Percentiles rank a stretch among this genome's conserved stretches.
These are phyloP conservation scores for Rhynchospora pubera DNA, from an alignment of 176 grass and related monocot genomes.

Conservation along the genomic window DNA sequence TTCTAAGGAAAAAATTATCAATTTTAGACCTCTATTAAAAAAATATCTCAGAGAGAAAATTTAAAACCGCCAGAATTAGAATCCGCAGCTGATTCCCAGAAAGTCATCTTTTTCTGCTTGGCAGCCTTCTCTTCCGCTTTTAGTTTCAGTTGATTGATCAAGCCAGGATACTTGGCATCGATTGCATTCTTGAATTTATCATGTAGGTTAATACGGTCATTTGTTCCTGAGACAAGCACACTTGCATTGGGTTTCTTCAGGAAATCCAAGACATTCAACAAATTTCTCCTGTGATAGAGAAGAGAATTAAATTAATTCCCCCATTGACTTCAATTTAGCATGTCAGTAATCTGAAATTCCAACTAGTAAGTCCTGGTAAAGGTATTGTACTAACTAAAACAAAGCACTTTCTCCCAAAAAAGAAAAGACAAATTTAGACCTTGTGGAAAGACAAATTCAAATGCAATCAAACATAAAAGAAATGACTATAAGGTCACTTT, in stretches of 20 bases:
- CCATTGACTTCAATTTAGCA: not conserved
- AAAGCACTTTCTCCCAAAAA: not conserved
- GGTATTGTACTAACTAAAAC: not conserved
- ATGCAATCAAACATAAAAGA: not conserved
- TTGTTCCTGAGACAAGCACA: constrained; percentile 77
- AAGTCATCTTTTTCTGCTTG: constrained; percentile 53
- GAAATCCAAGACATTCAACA: constrained; percentile 90
- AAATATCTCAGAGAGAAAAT: constrained; percentile 59
- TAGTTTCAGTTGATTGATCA: constrained; percentile 49
- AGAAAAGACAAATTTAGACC: not conserved
- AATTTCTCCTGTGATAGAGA: constrained; percentile 55
- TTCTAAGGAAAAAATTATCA: not conserved
- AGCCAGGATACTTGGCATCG: constrained; percentile 47
- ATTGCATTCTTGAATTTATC: constrained; percentile 70
- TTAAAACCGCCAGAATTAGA: constrained; percentile 72
- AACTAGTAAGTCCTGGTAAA: not conserved
- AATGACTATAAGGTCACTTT: not conserved
- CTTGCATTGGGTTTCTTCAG: constrained; percentile 73
- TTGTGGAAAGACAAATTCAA: too few species aligned
- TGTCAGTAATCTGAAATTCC: not conserved
- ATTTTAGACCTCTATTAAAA: not conserved
- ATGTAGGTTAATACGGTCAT: constrained; percentile 68
- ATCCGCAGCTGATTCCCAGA: constrained; percentile 76
- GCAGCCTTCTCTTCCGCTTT: constrained; percentile 60
- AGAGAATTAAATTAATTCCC: not conserved